Conservation (phyloP, 495 filamentous ascomycete genomes). For the Haplographium delicatum region DNA sequence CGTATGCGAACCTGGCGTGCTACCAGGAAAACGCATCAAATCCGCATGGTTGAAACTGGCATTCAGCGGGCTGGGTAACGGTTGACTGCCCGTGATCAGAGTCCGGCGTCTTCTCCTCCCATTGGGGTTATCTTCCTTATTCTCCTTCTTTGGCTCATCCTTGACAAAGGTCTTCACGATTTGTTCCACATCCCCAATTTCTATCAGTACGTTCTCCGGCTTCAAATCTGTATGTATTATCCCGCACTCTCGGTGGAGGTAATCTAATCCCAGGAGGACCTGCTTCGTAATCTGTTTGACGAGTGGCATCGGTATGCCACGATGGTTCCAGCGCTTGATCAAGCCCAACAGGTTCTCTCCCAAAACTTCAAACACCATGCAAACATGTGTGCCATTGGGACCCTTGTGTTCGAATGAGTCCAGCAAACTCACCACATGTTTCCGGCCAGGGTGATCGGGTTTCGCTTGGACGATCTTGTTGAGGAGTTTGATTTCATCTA, state of each 20-base stretch:
- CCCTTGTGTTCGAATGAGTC: slow-evolving; percentile 98
- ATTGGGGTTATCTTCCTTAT: slow-evolving; percentile 89
- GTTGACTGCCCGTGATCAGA: slow-evolving; percentile 95
- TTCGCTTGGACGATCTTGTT: slow-evolving; percentile 96
- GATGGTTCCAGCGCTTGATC: slow-evolving; percentile 98
- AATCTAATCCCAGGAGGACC: slow-evolving; percentile 90
- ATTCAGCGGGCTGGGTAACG: slow-evolving; percentile 90
- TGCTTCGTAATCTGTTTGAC: slow-evolving; percentile 99
- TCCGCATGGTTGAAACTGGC: slow-evolving; percentile 79
- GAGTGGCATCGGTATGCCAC: slow-evolving; percentile 90
- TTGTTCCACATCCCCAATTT: slow-evolving; percentile 96
- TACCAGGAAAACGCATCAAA: slow-evolving; percentile 56
- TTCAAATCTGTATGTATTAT: slow-evolving; percentile 99
- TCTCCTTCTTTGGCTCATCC: slow-evolving; percentile 64
- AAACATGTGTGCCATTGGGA: slow-evolving; percentile 92
- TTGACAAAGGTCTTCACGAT: slow-evolving; percentile 96
- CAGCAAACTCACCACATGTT: slow-evolving; percentile 89
- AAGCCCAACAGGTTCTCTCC: slow-evolving; percentile 93
- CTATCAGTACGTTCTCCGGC: slow-evolving; percentile 96
- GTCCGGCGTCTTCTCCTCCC: slow-evolving; percentile 88
- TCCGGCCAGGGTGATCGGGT: slow-evolving; percentile 83
- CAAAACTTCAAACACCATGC: slow-evolving; percentile 98
- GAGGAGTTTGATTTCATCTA: slow-evolving; percentile 97
- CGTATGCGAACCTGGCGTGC: slow-evolving; percentile 67
- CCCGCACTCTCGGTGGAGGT: slow-evolving; percentile 94